phyloP scores from a whole-genome alignment of 2,329 filamentous ascomycete species.

The Colletotrichum filicis region DNA sequence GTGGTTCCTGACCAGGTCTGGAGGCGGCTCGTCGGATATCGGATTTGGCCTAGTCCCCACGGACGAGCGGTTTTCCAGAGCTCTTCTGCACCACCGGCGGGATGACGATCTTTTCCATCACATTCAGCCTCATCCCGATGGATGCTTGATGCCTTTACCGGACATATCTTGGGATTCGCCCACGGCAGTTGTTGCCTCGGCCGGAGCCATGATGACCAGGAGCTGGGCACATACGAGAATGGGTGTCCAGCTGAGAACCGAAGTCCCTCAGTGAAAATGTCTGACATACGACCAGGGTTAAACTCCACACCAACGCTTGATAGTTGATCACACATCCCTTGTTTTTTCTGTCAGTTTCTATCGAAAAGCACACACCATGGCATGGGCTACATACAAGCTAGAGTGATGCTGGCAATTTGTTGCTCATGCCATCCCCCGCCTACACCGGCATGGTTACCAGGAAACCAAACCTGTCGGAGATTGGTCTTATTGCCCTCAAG shows the following conservation, averaged over 20 bases:
- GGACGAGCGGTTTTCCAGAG: conserved; percentile 52
- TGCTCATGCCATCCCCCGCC: conserved; percentile 73
- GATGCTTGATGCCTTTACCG: neutral
- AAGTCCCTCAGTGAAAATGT: neutral
- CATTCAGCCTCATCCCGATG: conserved; percentile 51
- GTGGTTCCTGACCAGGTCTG: conserved; percentile 57
- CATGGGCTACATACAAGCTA: conserved; percentile 47
- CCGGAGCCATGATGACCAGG: neutral
- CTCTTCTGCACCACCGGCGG: conserved; percentile 41
- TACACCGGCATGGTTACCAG: conserved; percentile 76
- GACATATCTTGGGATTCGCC: conserved; percentile 10
- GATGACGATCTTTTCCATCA: conserved; percentile 38
- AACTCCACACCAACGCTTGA: conserved; percentile 62
- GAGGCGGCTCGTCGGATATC: conserved; percentile 49
- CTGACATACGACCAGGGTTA: conserved; percentile 40
- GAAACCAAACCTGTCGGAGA: conserved; percentile 70
- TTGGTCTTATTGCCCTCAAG: conserved; percentile 52
- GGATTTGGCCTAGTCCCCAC: conserved; percentile 59
- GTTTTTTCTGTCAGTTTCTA: neutral
- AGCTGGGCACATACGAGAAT: neutral
- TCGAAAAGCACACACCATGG: neutral
- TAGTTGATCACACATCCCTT: conserved; percentile 68
- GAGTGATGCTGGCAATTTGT: conserved; percentile 51
- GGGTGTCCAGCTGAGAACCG: conserved; percentile 8
- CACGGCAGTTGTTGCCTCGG: neutral